These are phyloP conservation scores for Catharanthus roseus DNA, from an alignment of 257 asterid species.

Conservation along the genomic window DNA sequence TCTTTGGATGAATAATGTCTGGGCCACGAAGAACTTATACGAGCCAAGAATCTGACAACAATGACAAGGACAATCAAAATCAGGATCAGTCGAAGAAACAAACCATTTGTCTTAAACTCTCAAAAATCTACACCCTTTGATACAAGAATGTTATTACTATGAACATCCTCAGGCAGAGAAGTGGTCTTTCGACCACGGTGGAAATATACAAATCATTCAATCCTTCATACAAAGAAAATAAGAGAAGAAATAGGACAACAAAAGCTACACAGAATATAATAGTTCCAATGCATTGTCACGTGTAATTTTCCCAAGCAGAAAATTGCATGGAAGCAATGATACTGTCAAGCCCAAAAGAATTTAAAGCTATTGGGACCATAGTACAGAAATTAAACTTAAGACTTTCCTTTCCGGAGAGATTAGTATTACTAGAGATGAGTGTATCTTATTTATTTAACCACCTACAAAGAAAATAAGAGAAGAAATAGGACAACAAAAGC, in stretches of 20 bases:
- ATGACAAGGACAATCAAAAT: background rate
- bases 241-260: background rate
- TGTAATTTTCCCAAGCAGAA: background rate
- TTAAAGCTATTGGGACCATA: background rate
- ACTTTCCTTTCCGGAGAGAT: background rate
- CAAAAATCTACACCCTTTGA: background rate
- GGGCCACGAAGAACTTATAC: background rate
- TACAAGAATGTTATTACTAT: background rate
- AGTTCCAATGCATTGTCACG: background rate
- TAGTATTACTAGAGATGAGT: background rate
- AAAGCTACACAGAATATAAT: background rate
- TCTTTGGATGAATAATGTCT: background rate
- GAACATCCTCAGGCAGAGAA: background rate
- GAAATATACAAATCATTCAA: background rate
- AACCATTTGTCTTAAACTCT: background rate
- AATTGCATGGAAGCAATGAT: background rate
- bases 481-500: background rate
- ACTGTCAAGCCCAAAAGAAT: background rate
- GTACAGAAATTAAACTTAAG: background rate
- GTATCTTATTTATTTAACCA: background rate
- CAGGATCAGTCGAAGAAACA: background rate
- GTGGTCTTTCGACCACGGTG: background rate
- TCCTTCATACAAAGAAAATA: background rate
- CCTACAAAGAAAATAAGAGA: background rate
- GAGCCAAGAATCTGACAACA: background rate